Conservation (phyloP, 257 asterid genomes). For the Nicotiana benthamiana region DNA sequence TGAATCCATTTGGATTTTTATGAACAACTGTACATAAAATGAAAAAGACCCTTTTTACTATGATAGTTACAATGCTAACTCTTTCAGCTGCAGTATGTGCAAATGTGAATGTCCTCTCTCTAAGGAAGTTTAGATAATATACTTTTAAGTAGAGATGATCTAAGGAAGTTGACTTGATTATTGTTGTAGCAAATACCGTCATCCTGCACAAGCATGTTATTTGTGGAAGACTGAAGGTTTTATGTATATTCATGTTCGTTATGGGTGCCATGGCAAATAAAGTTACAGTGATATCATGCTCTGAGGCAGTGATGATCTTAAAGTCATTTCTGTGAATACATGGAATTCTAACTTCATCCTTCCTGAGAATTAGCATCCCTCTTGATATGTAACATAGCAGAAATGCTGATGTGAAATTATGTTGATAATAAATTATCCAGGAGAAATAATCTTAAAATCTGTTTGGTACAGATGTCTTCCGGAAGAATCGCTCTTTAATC, state of each 20-base stretch:
- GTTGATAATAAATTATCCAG: neutral
- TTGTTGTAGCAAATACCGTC: neutral
- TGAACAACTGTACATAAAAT: neutral
- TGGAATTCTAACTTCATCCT: neutral
- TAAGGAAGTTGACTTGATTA: neutral
- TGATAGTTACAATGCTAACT: neutral
- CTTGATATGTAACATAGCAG: neutral
- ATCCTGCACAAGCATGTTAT: neutral
- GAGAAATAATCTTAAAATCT: neutral
- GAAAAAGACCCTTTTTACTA: neutral
- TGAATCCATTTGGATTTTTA: neutral
- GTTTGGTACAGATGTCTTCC: neutral
- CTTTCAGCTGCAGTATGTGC: neutral
- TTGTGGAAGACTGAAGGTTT: neutral
- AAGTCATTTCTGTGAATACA: neutral
- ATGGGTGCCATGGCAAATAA: neutral
- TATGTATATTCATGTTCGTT: neutral
- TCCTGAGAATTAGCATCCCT: neutral
- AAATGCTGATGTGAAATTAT: neutral
- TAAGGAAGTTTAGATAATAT: neutral
- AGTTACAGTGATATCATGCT: neutral
- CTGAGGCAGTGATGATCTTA: neutral
- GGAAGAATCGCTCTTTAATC: neutral
- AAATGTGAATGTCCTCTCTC: neutral
- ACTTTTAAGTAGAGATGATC: neutral